A percentile compares a stretch with the other conserved stretches of the same genome.
Conservation (phyloP, 2,329 filamentous ascomycete species). For the Mariannaea sp. region DNA sequence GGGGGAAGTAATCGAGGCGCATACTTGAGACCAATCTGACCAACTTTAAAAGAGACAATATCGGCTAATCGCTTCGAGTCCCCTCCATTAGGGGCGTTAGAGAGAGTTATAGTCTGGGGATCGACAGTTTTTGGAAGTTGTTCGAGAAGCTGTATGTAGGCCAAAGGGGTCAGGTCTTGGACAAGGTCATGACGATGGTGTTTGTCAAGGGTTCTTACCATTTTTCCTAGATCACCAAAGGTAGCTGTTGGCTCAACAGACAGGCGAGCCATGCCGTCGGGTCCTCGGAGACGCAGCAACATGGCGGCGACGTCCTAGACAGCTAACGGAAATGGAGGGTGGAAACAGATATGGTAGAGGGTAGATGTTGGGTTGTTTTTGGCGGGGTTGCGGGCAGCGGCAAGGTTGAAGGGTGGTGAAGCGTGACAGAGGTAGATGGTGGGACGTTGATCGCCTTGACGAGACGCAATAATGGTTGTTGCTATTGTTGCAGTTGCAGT, state of each 20-base stretch:
- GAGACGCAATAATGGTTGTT: no score
- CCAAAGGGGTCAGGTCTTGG: slow-evolving; percentile 22
- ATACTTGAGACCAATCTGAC: slow-evolving; percentile 65
- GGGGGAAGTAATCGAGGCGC: slow-evolving; percentile 21
- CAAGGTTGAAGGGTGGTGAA: background rate
- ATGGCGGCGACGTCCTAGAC: slow-evolving; percentile 53
- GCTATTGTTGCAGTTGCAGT: no score
- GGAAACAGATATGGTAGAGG: background rate
- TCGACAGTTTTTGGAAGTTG: slow-evolving; percentile 67
- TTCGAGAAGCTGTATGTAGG: slow-evolving; percentile 54
- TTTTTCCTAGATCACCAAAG: slow-evolving; percentile 66
- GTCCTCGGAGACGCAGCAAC: slow-evolving; percentile 85
- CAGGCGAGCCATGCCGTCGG: slow-evolving; percentile 90
- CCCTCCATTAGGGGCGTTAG: slow-evolving; percentile 62
- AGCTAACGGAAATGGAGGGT: slow-evolving; percentile 2
- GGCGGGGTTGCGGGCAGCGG: slow-evolving; percentile 10
- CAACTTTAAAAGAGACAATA: slow-evolving; percentile 60
- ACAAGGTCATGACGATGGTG: background rate
- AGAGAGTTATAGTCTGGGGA: slow-evolving; percentile 62
- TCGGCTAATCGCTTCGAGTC: slow-evolving; percentile 64
- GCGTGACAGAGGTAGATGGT: background rate
- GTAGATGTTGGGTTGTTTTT: no score
- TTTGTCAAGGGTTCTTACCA: slow-evolving; percentile 53
- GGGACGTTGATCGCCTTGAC: no score
- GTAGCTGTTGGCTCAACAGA: slow-evolving; percentile 74